phyloP scores from a whole-genome alignment of 768 basidiomycete genomes.

The Boletus tylopilopsis region DNA sequence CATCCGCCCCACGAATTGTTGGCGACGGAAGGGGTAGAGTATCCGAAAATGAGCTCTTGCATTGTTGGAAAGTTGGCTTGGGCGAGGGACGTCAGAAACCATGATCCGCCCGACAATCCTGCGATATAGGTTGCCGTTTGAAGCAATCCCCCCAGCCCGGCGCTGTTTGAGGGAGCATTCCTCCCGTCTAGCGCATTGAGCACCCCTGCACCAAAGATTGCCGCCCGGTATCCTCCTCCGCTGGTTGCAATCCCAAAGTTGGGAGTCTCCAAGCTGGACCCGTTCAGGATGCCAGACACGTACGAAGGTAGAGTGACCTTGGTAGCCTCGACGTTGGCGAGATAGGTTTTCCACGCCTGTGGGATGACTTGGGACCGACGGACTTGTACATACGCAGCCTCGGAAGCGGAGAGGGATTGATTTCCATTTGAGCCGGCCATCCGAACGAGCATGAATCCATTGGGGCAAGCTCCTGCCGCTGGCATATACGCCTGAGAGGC shows the following conservation, averaged over 20 bases:
- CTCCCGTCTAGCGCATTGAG: slow-evolving; percentile 47
- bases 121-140: slow-evolving; percentile 51
- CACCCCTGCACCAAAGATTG: slow-evolving; percentile 51
- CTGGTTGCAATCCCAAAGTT: slow-evolving; percentile 48
- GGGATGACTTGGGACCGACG: slow-evolving; percentile 36
- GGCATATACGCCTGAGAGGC: slow-evolving; percentile 28
- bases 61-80: slow-evolving; percentile 40
- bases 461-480: slow-evolving; percentile 15
- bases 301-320: slow-evolving; percentile 32
- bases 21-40: slow-evolving; percentile 10
- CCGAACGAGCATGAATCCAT: slow-evolving; percentile 28
- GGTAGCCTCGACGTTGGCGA: slow-evolving; percentile 34
- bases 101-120: slow-evolving; percentile 46
- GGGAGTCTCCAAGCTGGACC: slow-evolving; percentile 24
- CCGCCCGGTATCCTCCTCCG: slow-evolving; percentile 57
- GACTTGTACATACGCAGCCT: slow-evolving; percentile 34
- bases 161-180: slow-evolving; percentile 38
- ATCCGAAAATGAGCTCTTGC: slow-evolving; percentile 37
- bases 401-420: slow-evolving; percentile 36
- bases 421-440: slow-evolving; percentile 20
- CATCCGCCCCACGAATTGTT: slow-evolving; percentile 32
- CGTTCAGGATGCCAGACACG: slow-evolving; percentile 30
- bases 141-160: slow-evolving; percentile 48
- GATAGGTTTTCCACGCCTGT: slow-evolving; percentile 38
- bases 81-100: slow-evolving; percentile 38